Conservation (phyloP, 805 yeast species). For the Kregervanrija pseudodelftensis region DNA sequence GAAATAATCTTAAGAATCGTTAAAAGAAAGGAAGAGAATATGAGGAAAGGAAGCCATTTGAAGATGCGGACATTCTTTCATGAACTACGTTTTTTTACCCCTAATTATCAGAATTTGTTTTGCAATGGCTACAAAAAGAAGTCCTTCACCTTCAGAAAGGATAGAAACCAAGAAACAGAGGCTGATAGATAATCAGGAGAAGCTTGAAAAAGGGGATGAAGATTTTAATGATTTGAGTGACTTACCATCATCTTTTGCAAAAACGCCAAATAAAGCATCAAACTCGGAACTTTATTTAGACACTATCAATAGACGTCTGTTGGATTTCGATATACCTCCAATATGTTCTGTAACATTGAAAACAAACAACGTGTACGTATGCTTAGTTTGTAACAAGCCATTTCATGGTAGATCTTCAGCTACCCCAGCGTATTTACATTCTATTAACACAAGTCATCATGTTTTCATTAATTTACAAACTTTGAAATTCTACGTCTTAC, state of each 20-base stretch:
- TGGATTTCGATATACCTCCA: conserved; percentile 68
- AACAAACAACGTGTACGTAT: conserved; percentile 57
- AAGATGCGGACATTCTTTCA: too few species aligned
- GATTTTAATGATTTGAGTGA: conserved; percentile 8
- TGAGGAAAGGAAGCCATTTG: too few species aligned
- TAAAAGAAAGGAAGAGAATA: too few species aligned
- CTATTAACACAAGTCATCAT: conserved; percentile 56
- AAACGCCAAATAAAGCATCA: background rate
- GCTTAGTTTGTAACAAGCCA: conserved; percentile 68
- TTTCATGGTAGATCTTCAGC: conserved; percentile 57
- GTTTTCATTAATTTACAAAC: conserved; percentile 51
- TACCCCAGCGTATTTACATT: conserved; percentile 65
- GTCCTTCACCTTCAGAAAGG: background rate
- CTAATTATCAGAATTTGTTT: too few species aligned
- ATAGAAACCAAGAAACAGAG: background rate
- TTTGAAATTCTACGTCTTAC: conserved; percentile 48
- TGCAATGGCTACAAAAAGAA: background rate
- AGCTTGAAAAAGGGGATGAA: background rate
- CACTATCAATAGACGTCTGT: conserved; percentile 34
- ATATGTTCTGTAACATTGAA: conserved; percentile 59
- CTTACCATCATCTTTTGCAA: background rate
- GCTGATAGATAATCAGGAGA: background rate
- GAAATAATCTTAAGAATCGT: too few species aligned
- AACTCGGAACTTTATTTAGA: conserved; percentile 27
- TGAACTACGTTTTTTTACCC: too few species aligned